A percentile compares a stretch with the other conserved stretches of the same genome.
Evolutionary conservation across 306 rosid species (phyloP).

Genomic region (Psophocarpus tetragonolobus): DNA sequence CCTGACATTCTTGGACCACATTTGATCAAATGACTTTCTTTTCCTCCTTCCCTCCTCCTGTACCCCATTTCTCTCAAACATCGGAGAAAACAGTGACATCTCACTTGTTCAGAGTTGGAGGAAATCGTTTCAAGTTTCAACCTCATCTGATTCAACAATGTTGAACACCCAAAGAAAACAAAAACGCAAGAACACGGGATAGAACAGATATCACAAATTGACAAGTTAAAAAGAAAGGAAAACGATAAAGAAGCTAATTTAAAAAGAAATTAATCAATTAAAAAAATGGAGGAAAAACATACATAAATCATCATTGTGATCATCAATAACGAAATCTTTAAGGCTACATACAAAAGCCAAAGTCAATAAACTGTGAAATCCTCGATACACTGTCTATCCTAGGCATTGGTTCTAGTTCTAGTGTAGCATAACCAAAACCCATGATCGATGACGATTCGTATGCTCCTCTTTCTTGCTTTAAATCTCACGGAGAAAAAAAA

Average conservation of each 20-base stretch:
- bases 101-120: not conserved
- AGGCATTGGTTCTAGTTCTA: conserved; percentile 15
- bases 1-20: conserved; percentile 47
- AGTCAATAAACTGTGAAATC: conserved; percentile 37
- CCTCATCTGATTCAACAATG: not conserved
- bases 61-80: conserved; percentile 24
- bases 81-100: conserved; percentile 9
- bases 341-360: conserved; percentile 23
- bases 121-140: not conserved
- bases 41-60: conserved; percentile 13
- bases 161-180: not conserved
- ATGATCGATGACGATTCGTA: conserved; percentile 39
- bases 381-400: conserved; percentile 22
- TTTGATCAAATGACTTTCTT: not conserved
- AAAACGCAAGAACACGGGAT: not conserved
- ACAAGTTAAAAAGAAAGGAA: not conserved
- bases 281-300: conserved; percentile 38
- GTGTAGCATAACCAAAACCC: conserved; percentile 11
- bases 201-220: not conserved
- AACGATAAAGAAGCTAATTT: not conserved
- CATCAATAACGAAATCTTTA: conserved; percentile 13
- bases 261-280: conserved; percentile 30
- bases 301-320: conserved; percentile 35
- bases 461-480: conserved; percentile 35
- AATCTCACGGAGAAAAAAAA: conserved; percentile 28